A percentile compares a stretch with the other conserved stretches of the same genome.
Conservation (phyloP, 495 filamentous ascomycete species). For the Penicillium pulvis region DNA sequence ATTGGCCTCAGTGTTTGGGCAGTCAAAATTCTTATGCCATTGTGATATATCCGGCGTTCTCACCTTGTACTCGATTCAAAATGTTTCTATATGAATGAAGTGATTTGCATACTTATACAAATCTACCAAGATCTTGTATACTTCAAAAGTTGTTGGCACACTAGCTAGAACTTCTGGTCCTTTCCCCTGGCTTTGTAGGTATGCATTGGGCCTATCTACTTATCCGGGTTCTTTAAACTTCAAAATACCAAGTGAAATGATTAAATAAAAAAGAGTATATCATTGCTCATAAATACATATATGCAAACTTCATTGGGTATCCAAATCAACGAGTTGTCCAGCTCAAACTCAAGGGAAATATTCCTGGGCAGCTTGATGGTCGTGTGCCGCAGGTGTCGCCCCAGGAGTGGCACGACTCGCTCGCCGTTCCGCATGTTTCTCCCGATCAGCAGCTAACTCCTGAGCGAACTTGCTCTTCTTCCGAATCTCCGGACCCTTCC, state of each 20-base stretch:
- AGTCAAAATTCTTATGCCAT: constrained; percentile 8
- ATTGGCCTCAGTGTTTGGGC: constrained; percentile 8
- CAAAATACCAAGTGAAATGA: too few species aligned
- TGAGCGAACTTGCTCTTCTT: constrained; percentile 49
- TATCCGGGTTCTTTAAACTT: too few species aligned
- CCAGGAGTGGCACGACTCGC: constrained; percentile 4
- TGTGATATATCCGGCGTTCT: constrained; percentile 33
- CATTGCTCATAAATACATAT: background rate
- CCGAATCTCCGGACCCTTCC: constrained; percentile 49
- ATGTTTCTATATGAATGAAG: constrained; percentile 27
- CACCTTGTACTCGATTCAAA: constrained; percentile 10
- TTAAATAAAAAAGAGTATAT: background rate
- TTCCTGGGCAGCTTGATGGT: background rate
- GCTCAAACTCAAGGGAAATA: background rate
- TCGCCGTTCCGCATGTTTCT: constrained; percentile 14
- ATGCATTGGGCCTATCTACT: too few species aligned
- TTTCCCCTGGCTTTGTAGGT: too few species aligned
- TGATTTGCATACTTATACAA: constrained; percentile 18
- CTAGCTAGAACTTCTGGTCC: too few species aligned
- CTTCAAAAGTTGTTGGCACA: too few species aligned
- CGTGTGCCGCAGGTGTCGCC: background rate
- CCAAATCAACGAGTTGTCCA: background rate
- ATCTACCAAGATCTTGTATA: background rate
- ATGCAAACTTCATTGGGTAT: background rate
- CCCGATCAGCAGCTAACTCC: constrained; percentile 28